Conservation (phyloP, 2,329 filamentous ascomycete genomes). For the Paraphoma sp. region DNA sequence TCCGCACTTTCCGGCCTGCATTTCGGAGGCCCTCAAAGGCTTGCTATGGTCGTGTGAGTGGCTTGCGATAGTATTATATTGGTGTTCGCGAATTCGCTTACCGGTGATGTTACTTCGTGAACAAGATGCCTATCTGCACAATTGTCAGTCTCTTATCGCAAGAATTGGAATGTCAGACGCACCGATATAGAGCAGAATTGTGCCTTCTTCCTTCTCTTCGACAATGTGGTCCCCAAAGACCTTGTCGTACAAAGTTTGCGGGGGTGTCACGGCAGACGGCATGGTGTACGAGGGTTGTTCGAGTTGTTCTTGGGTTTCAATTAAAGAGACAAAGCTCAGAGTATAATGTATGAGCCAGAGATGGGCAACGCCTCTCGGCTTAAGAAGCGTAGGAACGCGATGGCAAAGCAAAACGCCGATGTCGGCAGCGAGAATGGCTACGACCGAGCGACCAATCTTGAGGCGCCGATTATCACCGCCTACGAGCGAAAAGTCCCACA, state of each 20-base stretch:
- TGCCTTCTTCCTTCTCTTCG: constrained; percentile 93
- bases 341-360: neutral
- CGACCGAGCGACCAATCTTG: constrained; percentile 1
- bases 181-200: constrained; percentile 92
- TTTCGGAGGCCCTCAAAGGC: constrained; percentile 96
- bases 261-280: constrained; percentile 74
- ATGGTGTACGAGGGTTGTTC: constrained; percentile 59
- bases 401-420: constrained; percentile 39
- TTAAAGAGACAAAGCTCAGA: neutral
- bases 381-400: constrained; percentile 30
- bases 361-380: constrained; percentile 15
- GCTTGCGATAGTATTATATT: neutral
- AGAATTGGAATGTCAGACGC: constrained; percentile 29
- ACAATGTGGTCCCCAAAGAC: constrained; percentile 94
- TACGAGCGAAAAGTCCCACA: constrained; percentile 6
- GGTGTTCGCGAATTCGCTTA: constrained; percentile 50
- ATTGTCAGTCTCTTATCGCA: constrained; percentile 26
- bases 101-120: constrained; percentile 97
- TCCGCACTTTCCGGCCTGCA: constrained; percentile 83
- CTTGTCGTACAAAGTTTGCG: constrained; percentile 95
- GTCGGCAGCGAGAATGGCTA: constrained; percentile 34
- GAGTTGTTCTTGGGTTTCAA: constrained; percentile 25
- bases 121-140: constrained; percentile 86
- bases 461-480: constrained; percentile 21
- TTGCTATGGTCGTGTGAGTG: constrained; percentile 66